Base-by-base conservation (phyloP, 176 grass and related monocot species). In the Aegilops umbellulata region DNA sequence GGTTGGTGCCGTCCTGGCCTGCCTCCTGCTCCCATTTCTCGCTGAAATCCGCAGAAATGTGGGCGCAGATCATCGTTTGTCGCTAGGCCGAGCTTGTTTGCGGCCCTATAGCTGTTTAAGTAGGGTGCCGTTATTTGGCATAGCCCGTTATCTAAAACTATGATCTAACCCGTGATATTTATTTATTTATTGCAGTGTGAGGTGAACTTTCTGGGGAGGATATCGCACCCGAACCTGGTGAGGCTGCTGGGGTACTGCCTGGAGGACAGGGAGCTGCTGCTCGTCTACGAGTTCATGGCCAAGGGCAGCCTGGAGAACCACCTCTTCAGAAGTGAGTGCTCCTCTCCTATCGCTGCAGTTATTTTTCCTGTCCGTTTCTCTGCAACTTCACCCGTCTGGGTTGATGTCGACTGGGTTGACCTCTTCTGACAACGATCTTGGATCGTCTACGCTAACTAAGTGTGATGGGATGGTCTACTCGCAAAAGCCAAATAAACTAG, bases 251-350 rank as follows among this genome's bases (percentile, higher is more conserved):
- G 93, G 47, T 95, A 95, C 38, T 95, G 93, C 82, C 55, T 88
- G 74, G 93, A 95, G 85, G 88, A 92, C 44, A 82, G 26, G 55
- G 93, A 95, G 80, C 93, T 95, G 2, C 69, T 95, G 34, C 93
- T 95, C 60, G 93, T 93, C 46, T 95, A 95, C 83, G 94, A 95
- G 82, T 85, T 85, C 85, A 95, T 95, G 94, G 81, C 89, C 69
- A 95, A 81, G 58, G 94, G 91, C 53, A 95, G 84, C 86, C 72
- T 95, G 51, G 94, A 90, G 74, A 91, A 93, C 57, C 94, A 95
- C 85, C 94, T 95, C 51, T 93, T 95, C 74, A 91, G 88, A 91
- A 95, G 94, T 95, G 62, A 93, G 94, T 89, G 12, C 22, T 10
- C 6, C 26, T 29, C 36, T 10, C 13, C 63, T 29, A 27, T 64